Percentiles rank a stretch among this genome's conserved stretches.
Evolutionary conservation across 192 early-diverging fungal genomes (phyloP).

Genomic region (Fimicolochytrium jonesii): DNA sequence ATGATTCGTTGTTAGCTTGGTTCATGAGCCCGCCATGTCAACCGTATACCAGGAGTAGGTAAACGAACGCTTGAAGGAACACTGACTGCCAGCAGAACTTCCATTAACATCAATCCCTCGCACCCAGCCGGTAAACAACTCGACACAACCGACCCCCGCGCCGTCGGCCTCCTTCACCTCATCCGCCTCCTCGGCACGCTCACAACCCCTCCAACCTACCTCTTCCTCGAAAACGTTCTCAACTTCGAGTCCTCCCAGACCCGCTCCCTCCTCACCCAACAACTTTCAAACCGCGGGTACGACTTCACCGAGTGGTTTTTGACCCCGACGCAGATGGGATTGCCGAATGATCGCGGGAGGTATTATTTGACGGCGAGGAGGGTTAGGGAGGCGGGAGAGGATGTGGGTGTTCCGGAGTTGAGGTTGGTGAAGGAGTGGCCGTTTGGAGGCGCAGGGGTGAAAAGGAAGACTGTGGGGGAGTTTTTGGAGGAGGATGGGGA

Average conservation of each 20-base stretch:
- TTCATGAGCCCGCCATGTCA: constrained; percentile 91
- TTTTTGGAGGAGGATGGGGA: constrained; percentile 12
- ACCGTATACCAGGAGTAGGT: constrained; percentile 38
- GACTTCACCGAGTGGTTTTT: constrained; percentile 39
- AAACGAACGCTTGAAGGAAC: not conserved
- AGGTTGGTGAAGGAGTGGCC: not conserved
- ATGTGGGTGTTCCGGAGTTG: not conserved
- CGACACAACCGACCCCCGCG: constrained; percentile 51
- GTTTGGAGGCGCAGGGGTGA: not conserved
- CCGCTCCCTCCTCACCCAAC: constrained; percentile 25
- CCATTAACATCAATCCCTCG: not conserved
- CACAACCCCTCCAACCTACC: constrained; percentile 26
- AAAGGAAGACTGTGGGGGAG: not conserved
- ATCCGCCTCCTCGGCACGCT: constrained; percentile 33
- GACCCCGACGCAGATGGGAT: constrained; percentile 45
- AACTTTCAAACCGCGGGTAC: constrained; percentile 39
- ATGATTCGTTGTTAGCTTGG: constrained; percentile 61
- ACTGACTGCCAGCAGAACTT: no score
- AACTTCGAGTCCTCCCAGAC: constrained; percentile 43
- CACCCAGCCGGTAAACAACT: constrained; percentile 65
- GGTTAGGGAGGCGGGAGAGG: not conserved
- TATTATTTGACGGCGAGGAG: constrained; percentile 44
- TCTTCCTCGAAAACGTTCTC: constrained; percentile 56
- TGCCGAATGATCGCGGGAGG: constrained; percentile 49
- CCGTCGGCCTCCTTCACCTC: constrained; percentile 39